phyloP scores from a whole-genome alignment of 768 basidiomycete species.

The Lentinus tigrinus region DNA sequence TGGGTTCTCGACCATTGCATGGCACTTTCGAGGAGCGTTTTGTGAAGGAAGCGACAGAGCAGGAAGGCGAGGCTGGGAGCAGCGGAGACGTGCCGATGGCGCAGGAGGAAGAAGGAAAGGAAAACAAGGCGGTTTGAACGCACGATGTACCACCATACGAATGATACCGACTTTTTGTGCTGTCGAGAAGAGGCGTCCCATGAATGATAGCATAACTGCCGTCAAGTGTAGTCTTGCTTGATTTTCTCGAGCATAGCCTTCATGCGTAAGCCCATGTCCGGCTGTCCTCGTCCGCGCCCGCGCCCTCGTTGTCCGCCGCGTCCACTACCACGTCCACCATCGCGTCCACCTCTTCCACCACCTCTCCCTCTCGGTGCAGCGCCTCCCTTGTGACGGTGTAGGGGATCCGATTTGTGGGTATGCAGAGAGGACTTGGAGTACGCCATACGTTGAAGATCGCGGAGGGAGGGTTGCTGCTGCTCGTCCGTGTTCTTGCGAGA shows the following conservation, averaged over 20 bases:
- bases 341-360: slow-evolving; percentile 24
- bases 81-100: slow-evolving; percentile 15
- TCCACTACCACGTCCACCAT: slow-evolving; percentile 23
- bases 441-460: slow-evolving; percentile 61
- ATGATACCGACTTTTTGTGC: neutral
- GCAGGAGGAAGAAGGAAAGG: slow-evolving; percentile 48
- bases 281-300: slow-evolving; percentile 45
- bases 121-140: slow-evolving; percentile 41
- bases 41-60: slow-evolving; percentile 46
- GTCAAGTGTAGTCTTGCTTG: slow-evolving; percentile 53
- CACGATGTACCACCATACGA: neutral
- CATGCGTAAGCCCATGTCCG: slow-evolving; percentile 89
- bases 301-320: slow-evolving; percentile 39
- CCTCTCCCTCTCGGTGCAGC: slow-evolving; percentile 16
- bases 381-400: slow-evolving; percentile 30
- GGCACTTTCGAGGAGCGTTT: slow-evolving; percentile 63
- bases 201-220: neutral
- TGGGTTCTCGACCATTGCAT: slow-evolving; percentile 42
- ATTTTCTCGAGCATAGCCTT: slow-evolving; percentile 84
- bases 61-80: slow-evolving; percentile 15
- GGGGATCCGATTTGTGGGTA: slow-evolving; percentile 51
- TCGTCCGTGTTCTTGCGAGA: too few relatives aligned
- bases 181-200: neutral
- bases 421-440: slow-evolving; percentile 60
- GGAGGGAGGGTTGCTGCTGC: slow-evolving; percentile 38